A percentile compares a stretch with the other conserved stretches of the same genome.
Evolutionary conservation across 176 grass and related monocot species (phyloP).

Genomic region (Bothriochloa decipiens): DNA sequence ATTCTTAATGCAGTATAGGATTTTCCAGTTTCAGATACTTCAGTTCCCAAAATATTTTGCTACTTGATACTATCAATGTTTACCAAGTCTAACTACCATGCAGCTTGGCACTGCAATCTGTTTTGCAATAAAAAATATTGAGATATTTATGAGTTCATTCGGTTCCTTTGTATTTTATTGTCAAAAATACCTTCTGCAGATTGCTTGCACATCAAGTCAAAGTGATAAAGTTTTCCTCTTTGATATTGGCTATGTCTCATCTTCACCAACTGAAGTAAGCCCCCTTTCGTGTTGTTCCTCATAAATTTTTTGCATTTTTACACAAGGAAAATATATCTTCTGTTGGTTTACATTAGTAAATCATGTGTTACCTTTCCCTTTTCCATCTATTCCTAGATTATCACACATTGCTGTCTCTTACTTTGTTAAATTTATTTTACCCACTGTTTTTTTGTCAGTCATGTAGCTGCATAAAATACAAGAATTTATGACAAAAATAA

Average conservation of each 20-base stretch:
- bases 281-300: slow-evolving; percentile 1
- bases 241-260: slow-evolving; percentile 82
- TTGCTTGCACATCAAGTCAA: slow-evolving; percentile 80
- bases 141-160: not conserved
- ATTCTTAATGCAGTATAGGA: not conserved
- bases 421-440: not conserved
- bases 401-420: not conserved
- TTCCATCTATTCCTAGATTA: slow-evolving; percentile 10
- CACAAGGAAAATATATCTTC: not conserved
- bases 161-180: slow-evolving; percentile 32
- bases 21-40: slow-evolving; percentile 5
- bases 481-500: slow-evolving; percentile 8
- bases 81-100: slow-evolving; percentile 3
- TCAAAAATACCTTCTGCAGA: slow-evolving; percentile 55
- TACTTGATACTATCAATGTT: not conserved
- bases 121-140: slow-evolving; percentile 5
- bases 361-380: slow-evolving; percentile 11
- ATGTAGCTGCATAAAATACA: not conserved
- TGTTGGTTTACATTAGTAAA: slow-evolving; percentile 28
- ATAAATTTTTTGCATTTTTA: slow-evolving; percentile 26
- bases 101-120: not conserved
- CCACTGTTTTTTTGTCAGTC: not conserved
- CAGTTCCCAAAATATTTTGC: slow-evolving; percentile 6
- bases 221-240: slow-evolving; percentile 64
- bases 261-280: slow-evolving; percentile 79